Evolutionary conservation across 495 filamentous ascomycete genomes (phyloP), one percentile per base, ranked within the genome.

Genomic region (Lasiosphaeriaceae sp.): DNA sequence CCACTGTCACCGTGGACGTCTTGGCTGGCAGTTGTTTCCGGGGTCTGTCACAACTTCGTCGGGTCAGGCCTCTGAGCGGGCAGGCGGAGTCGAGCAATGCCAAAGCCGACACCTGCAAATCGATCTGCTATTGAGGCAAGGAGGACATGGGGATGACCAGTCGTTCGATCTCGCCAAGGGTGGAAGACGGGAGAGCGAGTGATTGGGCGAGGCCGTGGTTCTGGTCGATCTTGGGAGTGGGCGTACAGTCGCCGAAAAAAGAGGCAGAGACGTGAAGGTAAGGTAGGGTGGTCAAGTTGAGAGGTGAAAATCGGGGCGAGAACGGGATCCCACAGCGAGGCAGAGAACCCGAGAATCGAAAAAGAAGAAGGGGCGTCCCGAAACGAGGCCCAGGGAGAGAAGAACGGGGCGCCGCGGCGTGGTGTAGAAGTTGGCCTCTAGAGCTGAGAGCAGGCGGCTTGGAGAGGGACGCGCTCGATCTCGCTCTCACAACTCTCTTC

Each of bases 1-100:
- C 74, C 77, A 77, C 76, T 80, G 46, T 75, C 69, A 81, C 77
- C 77, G 75, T 72, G 77, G 68, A 66, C 69, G 60, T 58, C 61
- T 58, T 68, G 58, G 23, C 50, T 65, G 51, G 61, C 50, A 29
- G 59, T 55, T 55, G 57, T 24, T 55, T 47, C 58, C 70, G 58
- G 60, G 50, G 50, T 66, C 58, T 57, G 47, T 65, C 47, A 59
- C 63, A 57, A 67, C 65, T 49, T 56, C n/a, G 26, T 31, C 26
- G 26, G 26, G 59, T 51, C 52, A 52, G 47, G 50, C 21, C n/a
- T 34, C 41, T 35, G 39, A 52, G 31, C 24, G 35, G 22, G 57
- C 50, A 56, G 65, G 55, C 61, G 61, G 58, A 56, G 54, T 49
- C 49, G 54, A 59, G 61, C 50, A 70, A 66, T 65, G 66, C 61